These are phyloP conservation scores for Glutinoglossum americanum DNA, from an alignment of 495 filamentous ascomycete species.

Conservation along the genomic window DNA sequence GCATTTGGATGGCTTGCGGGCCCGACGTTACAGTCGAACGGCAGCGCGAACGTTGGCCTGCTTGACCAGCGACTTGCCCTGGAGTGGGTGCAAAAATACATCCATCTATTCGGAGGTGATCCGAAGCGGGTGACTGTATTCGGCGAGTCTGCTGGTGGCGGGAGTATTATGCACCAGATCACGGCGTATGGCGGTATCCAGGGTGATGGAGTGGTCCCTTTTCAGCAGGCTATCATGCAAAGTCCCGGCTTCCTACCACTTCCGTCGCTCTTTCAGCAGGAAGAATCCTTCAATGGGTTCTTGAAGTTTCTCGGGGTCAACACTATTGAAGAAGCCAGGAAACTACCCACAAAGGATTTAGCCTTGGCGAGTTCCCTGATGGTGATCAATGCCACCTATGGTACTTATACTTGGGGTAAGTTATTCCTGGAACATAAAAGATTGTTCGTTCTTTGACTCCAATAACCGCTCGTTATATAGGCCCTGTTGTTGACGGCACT, in stretches of 20 bases:
- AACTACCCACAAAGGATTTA: slow-evolving; percentile 24
- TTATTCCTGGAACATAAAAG: slow-evolving; percentile 29
- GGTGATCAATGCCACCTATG: slow-evolving; percentile 30
- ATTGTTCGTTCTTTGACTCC: slow-evolving; percentile 24
- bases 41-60: slow-evolving; percentile 5
- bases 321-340: slow-evolving; percentile 26
- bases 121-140: slow-evolving; percentile 17
- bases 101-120: slow-evolving; percentile 22
- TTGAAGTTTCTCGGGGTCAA: slow-evolving; percentile 26
- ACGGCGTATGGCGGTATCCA: slow-evolving; percentile 27
- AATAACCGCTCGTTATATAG: slow-evolving; percentile 30
- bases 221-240: slow-evolving; percentile 24
- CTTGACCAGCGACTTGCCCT: slow-evolving; percentile 8
- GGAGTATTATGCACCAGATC: slow-evolving; percentile 27
- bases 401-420: slow-evolving; percentile 31
- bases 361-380: slow-evolving; percentile 29
- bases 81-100: slow-evolving; percentile 10
- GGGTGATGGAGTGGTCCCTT: slow-evolving; percentile 16
- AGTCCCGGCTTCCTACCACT: slow-evolving; percentile 27
- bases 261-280: slow-evolving; percentile 26
- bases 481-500: slow-evolving; percentile 39
- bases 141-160: slow-evolving; percentile 23
- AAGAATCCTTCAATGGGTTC: slow-evolving; percentile 23
- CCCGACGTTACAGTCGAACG: slow-evolving; percentile 1
- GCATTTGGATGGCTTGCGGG: slow-evolving; percentile 27